phyloP scores from a whole-genome alignment of 2,329 filamentous ascomycete genomes.

The Fusarium nelsonii region DNA sequence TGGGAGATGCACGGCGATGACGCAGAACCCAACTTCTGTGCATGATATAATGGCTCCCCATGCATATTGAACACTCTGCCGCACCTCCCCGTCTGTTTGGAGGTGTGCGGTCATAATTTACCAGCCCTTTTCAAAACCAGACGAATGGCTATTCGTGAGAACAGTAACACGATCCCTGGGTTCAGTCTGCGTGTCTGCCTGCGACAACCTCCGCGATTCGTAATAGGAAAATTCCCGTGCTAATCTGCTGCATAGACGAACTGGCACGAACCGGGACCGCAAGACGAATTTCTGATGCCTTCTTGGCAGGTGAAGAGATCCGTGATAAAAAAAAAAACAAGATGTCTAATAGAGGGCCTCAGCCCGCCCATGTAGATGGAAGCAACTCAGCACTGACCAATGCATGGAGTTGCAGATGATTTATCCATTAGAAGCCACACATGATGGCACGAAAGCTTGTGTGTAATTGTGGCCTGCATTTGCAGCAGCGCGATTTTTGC shows the following conservation, averaged over 20 bases:
- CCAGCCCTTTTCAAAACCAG: neutral
- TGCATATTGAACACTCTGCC: neutral
- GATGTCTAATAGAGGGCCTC: constrained; percentile 2
- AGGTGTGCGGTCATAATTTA: constrained; percentile 18
- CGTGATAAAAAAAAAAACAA: neutral
- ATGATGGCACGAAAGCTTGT: constrained; percentile 2
- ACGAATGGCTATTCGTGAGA: neutral
- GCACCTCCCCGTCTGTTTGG: neutral
- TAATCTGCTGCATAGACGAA: constrained; percentile 7
- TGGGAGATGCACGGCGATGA: constrained; percentile 3
- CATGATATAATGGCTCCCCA: neutral
- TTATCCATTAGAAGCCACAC: constrained; percentile 1
- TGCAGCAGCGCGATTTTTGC: constrained; percentile 21
- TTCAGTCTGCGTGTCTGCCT: neutral
- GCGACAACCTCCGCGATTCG: constrained; percentile 2
- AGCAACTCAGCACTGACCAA: neutral
- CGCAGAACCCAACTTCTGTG: neutral
- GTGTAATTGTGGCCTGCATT: constrained; percentile 3
- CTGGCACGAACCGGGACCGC: neutral
- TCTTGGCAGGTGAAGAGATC: neutral
- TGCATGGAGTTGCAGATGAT: neutral
- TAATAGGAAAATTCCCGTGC: neutral
- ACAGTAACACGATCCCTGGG: neutral
- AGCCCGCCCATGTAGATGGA: neutral
- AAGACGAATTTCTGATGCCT: neutral